Conservation (phyloP, 129 eudicot genomes). For the Mikania micrantha region DNA sequence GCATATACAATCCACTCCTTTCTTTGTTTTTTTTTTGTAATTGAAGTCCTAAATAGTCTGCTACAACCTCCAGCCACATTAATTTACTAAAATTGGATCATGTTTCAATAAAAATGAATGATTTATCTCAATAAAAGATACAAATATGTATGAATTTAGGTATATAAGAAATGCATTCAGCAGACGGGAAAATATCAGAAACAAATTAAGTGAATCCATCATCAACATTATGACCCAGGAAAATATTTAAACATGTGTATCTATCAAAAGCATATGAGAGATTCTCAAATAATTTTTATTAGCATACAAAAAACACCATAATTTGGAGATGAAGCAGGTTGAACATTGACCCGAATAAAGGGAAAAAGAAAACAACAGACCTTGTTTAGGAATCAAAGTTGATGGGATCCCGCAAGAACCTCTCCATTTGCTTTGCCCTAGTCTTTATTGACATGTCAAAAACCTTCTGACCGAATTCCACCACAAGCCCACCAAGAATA, state of each 20-base stretch:
- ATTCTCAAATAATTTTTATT: no score
- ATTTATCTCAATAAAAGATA: no score
- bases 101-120: no score
- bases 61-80: no score
- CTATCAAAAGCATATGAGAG: neutral
- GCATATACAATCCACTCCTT: no score
- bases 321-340: neutral
- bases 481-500: constrained; percentile 90
- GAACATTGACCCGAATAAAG: constrained; percentile 12
- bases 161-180: no score
- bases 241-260: constrained; percentile 9
- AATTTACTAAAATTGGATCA: no score
- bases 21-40: no score
- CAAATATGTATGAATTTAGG: no score
- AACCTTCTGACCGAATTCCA: constrained; percentile 72
- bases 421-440: constrained; percentile 86
- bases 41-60: no score
- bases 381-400: constrained; percentile 31
- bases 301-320: constrained; percentile 21
- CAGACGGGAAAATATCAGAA: no score
- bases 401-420: constrained; percentile 78
- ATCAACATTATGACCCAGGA: constrained; percentile 9
- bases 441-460: constrained; percentile 87
- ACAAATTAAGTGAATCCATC: no score
- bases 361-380: neutral